phyloP scores from a whole-genome alignment of 2,329 filamentous ascomycete genomes.

The Colletotrichum scovillei region DNA sequence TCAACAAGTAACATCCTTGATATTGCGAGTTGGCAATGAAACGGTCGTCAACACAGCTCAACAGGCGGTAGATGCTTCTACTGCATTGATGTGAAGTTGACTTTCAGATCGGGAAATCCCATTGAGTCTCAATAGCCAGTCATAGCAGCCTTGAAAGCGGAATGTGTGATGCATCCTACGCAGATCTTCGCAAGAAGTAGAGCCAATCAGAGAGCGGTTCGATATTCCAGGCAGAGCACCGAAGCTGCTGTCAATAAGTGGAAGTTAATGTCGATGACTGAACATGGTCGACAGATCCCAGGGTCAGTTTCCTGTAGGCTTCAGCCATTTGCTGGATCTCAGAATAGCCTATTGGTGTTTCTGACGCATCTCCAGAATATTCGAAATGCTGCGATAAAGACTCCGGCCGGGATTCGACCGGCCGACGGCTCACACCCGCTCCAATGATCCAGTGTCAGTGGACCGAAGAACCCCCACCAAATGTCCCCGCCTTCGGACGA shows the following conservation, averaged over 20 bases:
- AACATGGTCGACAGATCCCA: background rate
- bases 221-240: no score
- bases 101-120: background rate
- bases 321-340: background rate
- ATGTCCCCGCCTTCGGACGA: constrained; percentile 25
- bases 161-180: background rate
- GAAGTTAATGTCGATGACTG: no score
- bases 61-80: background rate
- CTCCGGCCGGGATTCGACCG: constrained; percentile 9
- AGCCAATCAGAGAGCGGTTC: no score
- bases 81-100: background rate
- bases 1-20: background rate
- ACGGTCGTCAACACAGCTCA: background rate
- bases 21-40: background rate
- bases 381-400: background rate
- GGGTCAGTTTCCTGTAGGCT: background rate
- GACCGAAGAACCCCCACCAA: background rate
- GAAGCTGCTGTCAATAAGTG: no score
- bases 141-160: background rate
- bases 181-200: no score
- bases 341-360: background rate
- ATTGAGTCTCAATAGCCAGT: background rate
- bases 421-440: constrained; percentile 14
- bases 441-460: constrained; percentile 25
- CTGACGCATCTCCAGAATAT: background rate